Evolutionary conservation across 306 rosid genomes (phyloP), one percentile per base, ranked within the genome.

Genomic region (Hippophae gyantsensis): DNA sequence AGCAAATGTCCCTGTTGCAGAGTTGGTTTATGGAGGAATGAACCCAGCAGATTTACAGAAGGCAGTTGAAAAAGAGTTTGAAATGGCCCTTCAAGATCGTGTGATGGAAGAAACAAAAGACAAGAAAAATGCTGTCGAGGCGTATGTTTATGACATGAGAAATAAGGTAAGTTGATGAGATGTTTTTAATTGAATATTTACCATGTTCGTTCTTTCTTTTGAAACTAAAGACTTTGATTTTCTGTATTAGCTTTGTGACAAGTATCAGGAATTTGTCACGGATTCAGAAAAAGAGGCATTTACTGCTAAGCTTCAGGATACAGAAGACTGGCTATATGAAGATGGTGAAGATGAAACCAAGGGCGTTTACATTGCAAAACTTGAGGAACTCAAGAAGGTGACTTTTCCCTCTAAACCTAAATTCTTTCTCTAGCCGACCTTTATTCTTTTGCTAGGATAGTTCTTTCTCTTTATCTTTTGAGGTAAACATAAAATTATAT

Each of bases 91-190:
- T 72, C 96, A 92, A 76, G 99, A 92, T 65, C 86, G 95, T 18
- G 95, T 92, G 25, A 88, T 88, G 95, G 99, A 92, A 68, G 99
- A 92, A 73, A 92, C 96, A 3, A 92, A 92, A 48, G 96, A 92
- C 81, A 88, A 73, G 86, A 92, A 92, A 75, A 92, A 88, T 61
- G 96, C 93, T 7, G 99, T 92, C 1, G 96, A 92, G 79, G 81
- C 99, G 12, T 92, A 92, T 65, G 99, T 92, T 41, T 92, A 92
- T 72, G 95, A 92, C 63, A 85, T 83, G 95, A 76, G 99, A 76
- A 88, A 88, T 82, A 92, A 88, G 95, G 99, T 81, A 61, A 18
- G n/a, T 3, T 18, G 26, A 0, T 13, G 48, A 10, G 23, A 2
- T 42, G 18, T 26, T 26, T 13, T 55, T 25, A 7, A 5, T 10